Conservation (phyloP, 208 protist genomes). For the Wallacemonas collosoma region DNA sequence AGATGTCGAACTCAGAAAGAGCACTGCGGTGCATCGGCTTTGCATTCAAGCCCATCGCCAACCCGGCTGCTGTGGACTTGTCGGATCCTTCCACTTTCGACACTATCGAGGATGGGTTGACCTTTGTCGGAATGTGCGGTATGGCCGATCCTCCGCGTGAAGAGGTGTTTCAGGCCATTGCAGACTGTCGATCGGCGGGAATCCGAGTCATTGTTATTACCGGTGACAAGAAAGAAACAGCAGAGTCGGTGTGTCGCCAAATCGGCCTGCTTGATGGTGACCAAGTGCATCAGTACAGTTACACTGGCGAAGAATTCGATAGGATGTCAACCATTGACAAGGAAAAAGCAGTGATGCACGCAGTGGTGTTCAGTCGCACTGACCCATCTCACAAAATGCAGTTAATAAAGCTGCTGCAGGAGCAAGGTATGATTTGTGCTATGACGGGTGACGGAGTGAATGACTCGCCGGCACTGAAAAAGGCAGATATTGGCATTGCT, state of each 20-base stretch:
- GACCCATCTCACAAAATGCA: conserved; percentile 89
- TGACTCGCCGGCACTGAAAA: conserved; percentile 97
- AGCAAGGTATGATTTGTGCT: conserved; percentile 82
- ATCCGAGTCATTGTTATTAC: conserved; percentile 98
- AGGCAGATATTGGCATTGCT: conserved; percentile 98
- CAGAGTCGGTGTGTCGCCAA: conserved; percentile 93
- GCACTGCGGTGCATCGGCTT: conserved; percentile 87
- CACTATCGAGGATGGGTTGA: conserved; percentile 82
- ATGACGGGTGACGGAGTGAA: conserved; percentile 95
- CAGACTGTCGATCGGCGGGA: conserved; percentile 90
- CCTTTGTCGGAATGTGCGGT: conserved; percentile 89
- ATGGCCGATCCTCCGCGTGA: conserved; percentile 95
- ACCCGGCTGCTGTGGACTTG: conserved; percentile 43
- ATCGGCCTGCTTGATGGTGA: conserved; percentile 91
- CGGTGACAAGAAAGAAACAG: conserved; percentile 96
- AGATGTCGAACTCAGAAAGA: conserved; percentile 55
- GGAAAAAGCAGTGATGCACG: conserved; percentile 47
- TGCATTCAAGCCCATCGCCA: conserved; percentile 52
- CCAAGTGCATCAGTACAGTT: conserved; percentile 41
- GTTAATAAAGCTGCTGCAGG: conserved; percentile 80
- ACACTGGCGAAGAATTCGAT: conserved; percentile 79
- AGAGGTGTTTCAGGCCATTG: conserved; percentile 91
- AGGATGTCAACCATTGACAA: conserved; percentile 62
- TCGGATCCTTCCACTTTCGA: conserved; percentile 68
- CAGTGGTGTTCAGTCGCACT: conserved; percentile 83